phyloP scores from a whole-genome alignment of 495 filamentous ascomycete genomes.

The Coniosporium apollinis region DNA sequence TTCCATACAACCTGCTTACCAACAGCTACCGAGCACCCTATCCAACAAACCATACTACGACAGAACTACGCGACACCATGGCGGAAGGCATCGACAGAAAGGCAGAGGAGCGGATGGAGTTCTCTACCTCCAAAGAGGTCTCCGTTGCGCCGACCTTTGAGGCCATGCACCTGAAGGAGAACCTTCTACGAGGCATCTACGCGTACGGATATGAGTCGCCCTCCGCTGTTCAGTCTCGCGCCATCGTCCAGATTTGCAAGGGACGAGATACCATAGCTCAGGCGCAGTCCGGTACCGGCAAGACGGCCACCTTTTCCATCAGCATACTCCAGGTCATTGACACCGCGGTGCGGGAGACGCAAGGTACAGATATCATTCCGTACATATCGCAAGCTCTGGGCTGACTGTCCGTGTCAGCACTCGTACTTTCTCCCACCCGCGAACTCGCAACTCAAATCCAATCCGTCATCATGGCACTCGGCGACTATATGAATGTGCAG shows the following conservation, averaged over 20 bases:
- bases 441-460: conserved; percentile 98
- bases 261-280: conserved; percentile 97
- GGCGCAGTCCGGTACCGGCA: conserved; percentile 98
- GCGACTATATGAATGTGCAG: conserved; percentile 99
- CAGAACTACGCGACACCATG: conserved; percentile 43
- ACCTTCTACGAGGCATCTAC: conserved; percentile 91
- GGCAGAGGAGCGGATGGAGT: conserved; percentile 92
- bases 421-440: conserved; percentile 93
- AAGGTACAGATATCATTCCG: conserved; percentile 31
- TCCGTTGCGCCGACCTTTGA: conserved; percentile 62
- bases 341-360: conserved; percentile 55
- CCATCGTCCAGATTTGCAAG: conserved; percentile 97
- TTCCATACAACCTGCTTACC: too few species aligned
- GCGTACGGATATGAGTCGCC: conserved; percentile 97
- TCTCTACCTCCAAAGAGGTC: conserved; percentile 94
- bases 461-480: conserved; percentile 89
- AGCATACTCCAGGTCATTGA: conserved; percentile 76
- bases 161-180: conserved; percentile 83
- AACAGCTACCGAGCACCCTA: too few species aligned
- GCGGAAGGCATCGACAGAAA: conserved; percentile 90
- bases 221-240: conserved; percentile 90
- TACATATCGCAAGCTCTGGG: background rate
- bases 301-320: conserved; percentile 98
- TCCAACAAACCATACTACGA: too few species aligned
- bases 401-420: conserved; percentile 30